Base-by-base conservation (phyloP, 768 basidiomycete species). In the Mycena alexandri region DNA sequence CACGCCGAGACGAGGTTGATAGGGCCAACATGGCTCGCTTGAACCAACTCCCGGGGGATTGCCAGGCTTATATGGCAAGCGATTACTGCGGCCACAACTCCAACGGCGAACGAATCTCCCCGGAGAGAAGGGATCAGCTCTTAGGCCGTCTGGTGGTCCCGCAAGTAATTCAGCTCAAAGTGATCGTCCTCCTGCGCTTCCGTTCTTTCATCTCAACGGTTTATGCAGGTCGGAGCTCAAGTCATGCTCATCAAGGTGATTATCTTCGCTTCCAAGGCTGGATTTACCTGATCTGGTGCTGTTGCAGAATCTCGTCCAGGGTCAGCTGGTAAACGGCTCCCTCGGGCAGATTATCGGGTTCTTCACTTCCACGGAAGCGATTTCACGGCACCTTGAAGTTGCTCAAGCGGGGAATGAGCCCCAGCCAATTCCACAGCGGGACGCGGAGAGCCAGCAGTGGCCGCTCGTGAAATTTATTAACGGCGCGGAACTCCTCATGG, bases 171-270 rank as follows among this genome's bases (percentile, higher is more conserved):
- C 74, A 74, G n/a, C 74, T 89, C 44, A 90, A 89, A 79, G 88
- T 87, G 41, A 36, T 71, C 68, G n/a, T 48, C 42, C 10, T 19
- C 14, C 24, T 50, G 17, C 51, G 22, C 29, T 53, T 24, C 56
- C 34, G 54, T 63, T 51, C 72, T 66, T 22, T 24, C 29, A 41
- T 10, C 29, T 61, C 14, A 61, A 42, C 51, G 24, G 36, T 22
- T 50, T 55, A 52, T 17, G 0, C 38, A 94, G 87, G 81, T 90
- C 57, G 91, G 90, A 14, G 93, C 94, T 4, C 95, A 97, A 75
- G 95, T 97, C 5, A 94, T 94, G 93, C 75, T 93, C 3, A 83
- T 92, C 70, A 92, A 92, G 83, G 91, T 88, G 64, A 52, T n/a
- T 19, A 21, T 53, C 33, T n/a, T 19, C 29, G 8, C 16, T 10